Conservation (phyloP, 1,284 basidiomycete genomes). For the Stygiomarasmius scandens region DNA sequence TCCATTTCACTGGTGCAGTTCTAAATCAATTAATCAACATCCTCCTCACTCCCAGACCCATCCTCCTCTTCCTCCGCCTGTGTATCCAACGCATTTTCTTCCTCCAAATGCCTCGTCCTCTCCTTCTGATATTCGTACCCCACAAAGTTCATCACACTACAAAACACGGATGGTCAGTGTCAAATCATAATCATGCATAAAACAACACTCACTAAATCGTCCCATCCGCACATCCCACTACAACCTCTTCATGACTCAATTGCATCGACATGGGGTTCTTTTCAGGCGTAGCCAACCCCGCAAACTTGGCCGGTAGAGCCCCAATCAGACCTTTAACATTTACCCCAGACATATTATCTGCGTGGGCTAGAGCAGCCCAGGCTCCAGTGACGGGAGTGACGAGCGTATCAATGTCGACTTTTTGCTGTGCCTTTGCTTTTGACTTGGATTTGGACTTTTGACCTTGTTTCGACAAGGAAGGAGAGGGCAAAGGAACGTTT, state of each 20-base stretch:
- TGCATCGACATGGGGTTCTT: conserved; percentile 92
- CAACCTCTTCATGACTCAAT: conserved; percentile 82
- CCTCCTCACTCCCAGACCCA: not conserved
- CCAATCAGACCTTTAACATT: conserved; percentile 62
- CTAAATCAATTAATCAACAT: not conserved
- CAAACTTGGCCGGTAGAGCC: conserved; percentile 62
- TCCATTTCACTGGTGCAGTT: no score
- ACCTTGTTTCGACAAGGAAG: no score
- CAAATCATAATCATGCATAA: conserved; percentile 6
- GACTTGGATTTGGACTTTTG: no score
- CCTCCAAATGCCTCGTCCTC: not conserved
- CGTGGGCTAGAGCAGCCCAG: conserved; percentile 64
- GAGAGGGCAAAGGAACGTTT: conserved; percentile 10
- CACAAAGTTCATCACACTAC: conserved; percentile 75
- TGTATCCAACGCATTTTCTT: not conserved
- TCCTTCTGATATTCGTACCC: conserved; percentile 58
- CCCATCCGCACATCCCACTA: conserved; percentile 85
- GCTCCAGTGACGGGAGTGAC: conserved; percentile 66
- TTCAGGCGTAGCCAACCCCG: conserved; percentile 75
- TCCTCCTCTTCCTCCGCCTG: not conserved
- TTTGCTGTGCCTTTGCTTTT: no score
- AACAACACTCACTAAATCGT: conserved; percentile 73
- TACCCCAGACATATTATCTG: conserved; percentile 31
- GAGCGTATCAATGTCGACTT: conserved; percentile 60
- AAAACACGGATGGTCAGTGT: not conserved